Evolutionary conservation across 1,139 yeast genomes (phyloP).

Genomic region (Taphrina populina): DNA sequence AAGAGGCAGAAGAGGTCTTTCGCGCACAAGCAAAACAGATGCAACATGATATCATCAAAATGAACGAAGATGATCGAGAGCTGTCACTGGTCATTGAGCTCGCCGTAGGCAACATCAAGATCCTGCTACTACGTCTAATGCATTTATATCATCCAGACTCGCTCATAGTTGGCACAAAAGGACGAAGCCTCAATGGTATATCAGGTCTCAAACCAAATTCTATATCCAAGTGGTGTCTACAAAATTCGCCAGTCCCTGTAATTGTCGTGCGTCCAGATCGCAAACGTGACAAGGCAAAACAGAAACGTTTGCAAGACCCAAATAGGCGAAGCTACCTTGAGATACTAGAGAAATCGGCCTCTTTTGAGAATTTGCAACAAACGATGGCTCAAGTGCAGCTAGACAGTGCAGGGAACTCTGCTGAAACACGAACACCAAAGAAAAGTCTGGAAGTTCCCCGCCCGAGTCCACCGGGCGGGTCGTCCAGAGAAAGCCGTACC

Average conservation of each 20-base stretch:
- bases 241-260: constrained; percentile 67
- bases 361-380: constrained; percentile 21
- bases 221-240: constrained; percentile 61
- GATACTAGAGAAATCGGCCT: constrained; percentile 39
- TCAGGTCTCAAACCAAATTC: constrained; percentile 52
- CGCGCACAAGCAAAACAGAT: constrained; percentile 48
- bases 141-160: constrained; percentile 64
- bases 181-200: constrained; percentile 50
- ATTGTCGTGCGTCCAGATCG: constrained; percentile 63
- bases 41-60: constrained; percentile 50
- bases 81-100: constrained; percentile 58
- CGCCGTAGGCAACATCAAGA: constrained; percentile 62
- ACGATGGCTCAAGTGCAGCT: no score
- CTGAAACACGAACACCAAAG: no score
- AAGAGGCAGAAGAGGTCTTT: constrained; percentile 43
- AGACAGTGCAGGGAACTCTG: no score
- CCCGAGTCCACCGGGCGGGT: neutral
- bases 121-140: constrained; percentile 54
- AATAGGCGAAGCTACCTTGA: constrained; percentile 41
- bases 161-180: constrained; percentile 64
- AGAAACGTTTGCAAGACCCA: constrained; percentile 46
- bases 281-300: constrained; percentile 45
- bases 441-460: no score
- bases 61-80: constrained; percentile 53
- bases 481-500: neutral